Evolutionary conservation across 1,139 yeast species (phyloP), one percentile per base, ranked within the genome.

Genomic region (Pichia sp.): DNA sequence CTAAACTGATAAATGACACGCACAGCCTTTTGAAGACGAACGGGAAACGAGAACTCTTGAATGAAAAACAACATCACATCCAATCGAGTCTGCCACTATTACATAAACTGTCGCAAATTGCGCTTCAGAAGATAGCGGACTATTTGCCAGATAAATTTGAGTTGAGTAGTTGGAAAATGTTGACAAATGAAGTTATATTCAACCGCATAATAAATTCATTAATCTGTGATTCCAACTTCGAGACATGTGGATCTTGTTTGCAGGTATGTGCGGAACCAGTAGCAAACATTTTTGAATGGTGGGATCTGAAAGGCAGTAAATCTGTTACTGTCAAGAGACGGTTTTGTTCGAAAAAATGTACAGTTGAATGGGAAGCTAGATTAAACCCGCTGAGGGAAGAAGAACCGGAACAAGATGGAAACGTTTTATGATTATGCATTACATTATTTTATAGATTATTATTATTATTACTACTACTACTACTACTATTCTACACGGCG

Each of bases 211-310:
- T 72, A 10, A 64, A 63, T 44, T 76, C 80, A 1, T 54, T 72
- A 35, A 66, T 69, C 29, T 67, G 67, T 51, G 73, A 75, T 0
- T 61, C 66, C 23, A 68, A 69, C 47, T 68, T 67, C n/a, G 75
- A 72, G 45, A 57, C 64, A 0, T 79, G 85, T 53, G 75, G 79
- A 2, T 64, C 65, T 28, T 79, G 85, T 54, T 57, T 63, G 2
- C 44, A 56, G 6, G 61, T 64, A 28, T 65, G 73, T 33, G 67
- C 76, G 6, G 69, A 72, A 41, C 75, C 79, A 2, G 68, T 71
- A 8, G 84, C 81, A 0, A 73, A 75, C 52, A 69, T 72, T 1
- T 54, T 73, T 42, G 85, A 79, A 53, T 79, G 82, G 81, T 78
- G 85, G 81, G 77, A 77, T 48, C 64, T 72, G 40, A 64, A 67